Base-by-base conservation (phyloP, 352 stramenopile genomes). In the Phytophthora sojae region DNA sequence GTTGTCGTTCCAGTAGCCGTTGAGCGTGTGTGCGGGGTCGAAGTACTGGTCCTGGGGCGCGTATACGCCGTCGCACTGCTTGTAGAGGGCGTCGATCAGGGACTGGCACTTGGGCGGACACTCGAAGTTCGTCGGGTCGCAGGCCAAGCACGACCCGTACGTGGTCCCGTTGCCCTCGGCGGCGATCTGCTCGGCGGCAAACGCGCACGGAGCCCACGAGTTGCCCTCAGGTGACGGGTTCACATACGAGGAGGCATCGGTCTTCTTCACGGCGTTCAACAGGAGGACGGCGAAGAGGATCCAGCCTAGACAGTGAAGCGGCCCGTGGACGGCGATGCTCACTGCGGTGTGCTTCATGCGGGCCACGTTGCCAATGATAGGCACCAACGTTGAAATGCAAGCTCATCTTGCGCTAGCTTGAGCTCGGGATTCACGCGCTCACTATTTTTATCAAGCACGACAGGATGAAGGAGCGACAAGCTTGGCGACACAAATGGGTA, bases 71-170 rank as follows among this genome's bases (percentile, higher is more conserved):
- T 90, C 80, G 65, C 86, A 93, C 51, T 89, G 65, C 57, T 81
- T 58, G 77, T 92, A 93, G 44, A 92, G 67, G 35, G 86, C 81
- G 55, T 91, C 62, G 52, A 93, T 85, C n/a, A 93, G 81, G 51
- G 83, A 60, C 53, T 93, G 86, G 69, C 86, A 93, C 69, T 91
- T 92, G 51, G 82, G 64, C 17, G 83, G 83, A 56, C 86, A 93
- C 45, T 66, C 73, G 32, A 80, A 80, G 15, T 66, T 78, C 15
- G 84, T 89, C 37, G 83, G 83, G 35, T 76, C 66, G 61, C 86
- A 93, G 1, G 68, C 73, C 39, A 93, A 70, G 51, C 86, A 93
- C 15, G 86, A 92, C 19, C 86, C 86, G 56, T 89, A 88, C 26
- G 81, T 83, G 14, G 79, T 78, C 12, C 86, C 86, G 32, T 92